Conservation (phyloP, 2,329 filamentous ascomycete species). For the Chaetomium strumarium region DNA sequence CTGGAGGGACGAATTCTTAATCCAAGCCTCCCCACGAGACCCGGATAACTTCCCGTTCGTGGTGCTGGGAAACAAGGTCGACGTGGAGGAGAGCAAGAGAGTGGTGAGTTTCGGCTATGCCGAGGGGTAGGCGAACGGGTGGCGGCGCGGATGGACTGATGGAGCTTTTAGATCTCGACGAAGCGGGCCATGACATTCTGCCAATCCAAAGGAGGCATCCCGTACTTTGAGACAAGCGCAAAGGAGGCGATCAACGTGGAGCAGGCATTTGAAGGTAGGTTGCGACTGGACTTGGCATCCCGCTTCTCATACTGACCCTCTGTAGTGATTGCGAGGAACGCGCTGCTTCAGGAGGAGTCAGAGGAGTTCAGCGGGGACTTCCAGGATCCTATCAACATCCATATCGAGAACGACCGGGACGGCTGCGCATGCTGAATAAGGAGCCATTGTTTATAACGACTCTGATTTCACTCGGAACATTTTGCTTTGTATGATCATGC, state of each 20-base stretch:
- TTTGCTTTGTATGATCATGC: constrained; percentile 25
- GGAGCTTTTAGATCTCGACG: constrained; percentile 65
- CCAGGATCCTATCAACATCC: constrained; percentile 96
- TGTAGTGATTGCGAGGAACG: constrained; percentile 89
- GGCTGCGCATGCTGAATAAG: constrained; percentile 77
- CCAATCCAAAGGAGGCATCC: constrained; percentile 93
- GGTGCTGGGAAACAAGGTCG: constrained; percentile 97
- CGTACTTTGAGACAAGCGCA: constrained; percentile 98
- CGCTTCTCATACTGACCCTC: constrained; percentile 10
- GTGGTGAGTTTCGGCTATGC: constrained; percentile 51
- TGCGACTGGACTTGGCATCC: not conserved
- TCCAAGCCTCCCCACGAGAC: constrained; percentile 93
- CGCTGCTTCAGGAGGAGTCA: constrained; percentile 91
- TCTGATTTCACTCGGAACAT: constrained; percentile 11
- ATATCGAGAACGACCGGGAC: constrained; percentile 88
- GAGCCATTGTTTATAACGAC: constrained; percentile 4
- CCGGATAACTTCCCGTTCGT: constrained; percentile 98
- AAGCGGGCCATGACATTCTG: constrained; percentile 97
- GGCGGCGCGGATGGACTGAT: not conserved
- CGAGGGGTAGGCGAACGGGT: not conserved
- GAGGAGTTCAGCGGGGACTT: constrained; percentile 98
- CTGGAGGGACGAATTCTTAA: constrained; percentile 97
- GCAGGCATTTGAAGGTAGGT: constrained; percentile 61
- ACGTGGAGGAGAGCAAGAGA: constrained; percentile 95
- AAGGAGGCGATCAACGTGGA: constrained; percentile 99